Evolutionary conservation across 345 rosid species (phyloP), one percentile per base, ranked within the genome.

Genomic region (Combretum micranthum): DNA sequence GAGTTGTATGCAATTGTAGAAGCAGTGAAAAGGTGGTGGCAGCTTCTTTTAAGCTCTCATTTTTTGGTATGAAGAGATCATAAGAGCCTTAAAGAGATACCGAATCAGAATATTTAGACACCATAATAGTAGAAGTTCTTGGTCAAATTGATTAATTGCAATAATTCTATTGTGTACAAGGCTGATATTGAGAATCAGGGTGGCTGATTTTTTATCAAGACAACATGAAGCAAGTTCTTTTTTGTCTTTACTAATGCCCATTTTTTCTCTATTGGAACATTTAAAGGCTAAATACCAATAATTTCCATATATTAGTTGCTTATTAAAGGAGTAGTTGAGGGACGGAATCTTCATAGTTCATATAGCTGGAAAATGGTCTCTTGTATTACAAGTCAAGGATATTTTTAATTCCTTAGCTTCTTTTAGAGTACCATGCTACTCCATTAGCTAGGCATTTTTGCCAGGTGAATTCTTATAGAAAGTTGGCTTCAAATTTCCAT

Each of bases 1-100:
- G 55, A 47, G 15, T 14, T 47, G 10, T 20, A 14, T 1, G 2
- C 54, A 10, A 16, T 47, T 17, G 25, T 37, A 4, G 16, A 21
- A 3, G 54, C 55, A 47, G 55, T 47, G 4, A 15, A 23, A 4
- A 18, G 21, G 16, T 48, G 55, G 55, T 7, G 45, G 1, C 63
- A 26, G 14, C 47, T 47, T 37, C 11, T 59, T 15, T 22, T 47
- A 20, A 23, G 54, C 3, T 44, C 20, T 0, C 16, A 23, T 3
- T 59, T 59, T 42, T 4, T 59, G 10, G n/a, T 59, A 16, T 23
- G 20, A 5, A 49, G 8, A 9, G 13, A 59, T 42, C 54, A 59
- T 2, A 20, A 26, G 22, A 47, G 55, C n/a, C 9, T 48, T 16
- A 20, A 25, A 2, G 53, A n/a, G 7, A 22, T 26, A 6, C 42